Evolutionary conservation across 1,284 basidiomycete species (phyloP), one percentile per base, ranked within the genome.

Genomic region (Afroboletus lepidellus): DNA sequence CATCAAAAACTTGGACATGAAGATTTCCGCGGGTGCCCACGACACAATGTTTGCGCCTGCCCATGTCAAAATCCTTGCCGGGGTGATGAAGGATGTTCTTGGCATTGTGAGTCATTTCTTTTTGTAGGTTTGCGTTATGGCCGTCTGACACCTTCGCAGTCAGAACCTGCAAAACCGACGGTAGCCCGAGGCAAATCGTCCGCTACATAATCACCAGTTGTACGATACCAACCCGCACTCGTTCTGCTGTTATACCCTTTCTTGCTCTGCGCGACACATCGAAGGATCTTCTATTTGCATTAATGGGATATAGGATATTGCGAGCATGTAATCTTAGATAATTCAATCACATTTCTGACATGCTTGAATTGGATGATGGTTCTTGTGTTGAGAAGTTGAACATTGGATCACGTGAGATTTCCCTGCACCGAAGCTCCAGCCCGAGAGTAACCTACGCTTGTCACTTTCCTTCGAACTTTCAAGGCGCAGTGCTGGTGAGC

Each of bases 11-110:
- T 16, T 66, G 36, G 63, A 58, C 41, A 59, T 66, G 58, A 65
- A 63, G 50, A 15, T 67, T 16, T 55, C 66, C 0, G 52, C 57
- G 6, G 65, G 66, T 15, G 13, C 55, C 5, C 65, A 69, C 24
- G 65, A 66, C 51, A 64, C 66, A 2, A 69, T 69, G 65, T 69
- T 66, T 38, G 57, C 63, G 3, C 65, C 66, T 41, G 65, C 65
- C 8, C 59, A 69, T 30, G 66, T 67, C 16, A 66, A 66, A 27
- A 59, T 60, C 5, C 66, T 66, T 2, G 65, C 66, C 20, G 52
- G 57, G 0, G 60, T 65, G 37, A 46, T 69, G 41, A 69, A 67
- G 46, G 65, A 61, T n/a, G 33, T 57, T 48, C 49, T 64, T 27
- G 56, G 58, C 7, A 51, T 55, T 18, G 60, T 63, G 37, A 51